Conservation (phyloP, 805 yeast species). For the Candida mattraensis region DNA sequence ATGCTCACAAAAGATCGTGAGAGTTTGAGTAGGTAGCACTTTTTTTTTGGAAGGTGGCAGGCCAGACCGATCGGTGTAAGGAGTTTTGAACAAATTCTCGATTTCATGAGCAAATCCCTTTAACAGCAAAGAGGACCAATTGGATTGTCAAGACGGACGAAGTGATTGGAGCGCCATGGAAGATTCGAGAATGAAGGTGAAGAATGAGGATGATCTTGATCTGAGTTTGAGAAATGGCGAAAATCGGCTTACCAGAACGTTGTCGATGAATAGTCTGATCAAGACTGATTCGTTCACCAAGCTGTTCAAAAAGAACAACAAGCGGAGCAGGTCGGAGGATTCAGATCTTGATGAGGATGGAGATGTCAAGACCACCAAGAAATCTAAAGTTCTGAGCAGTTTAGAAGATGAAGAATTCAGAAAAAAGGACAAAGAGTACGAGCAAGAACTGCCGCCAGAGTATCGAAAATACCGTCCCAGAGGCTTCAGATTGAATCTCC, state of each 20-base stretch:
- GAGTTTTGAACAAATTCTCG: too few relatives aligned
- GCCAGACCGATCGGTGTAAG: constrained; percentile 2
- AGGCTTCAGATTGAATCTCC: constrained; percentile 76
- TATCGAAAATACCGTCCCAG: constrained; percentile 75
- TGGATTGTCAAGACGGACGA: constrained; percentile 1
- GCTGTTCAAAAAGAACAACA: constrained; percentile 21
- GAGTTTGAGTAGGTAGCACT: too few relatives aligned
- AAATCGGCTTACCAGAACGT: constrained; percentile 11
- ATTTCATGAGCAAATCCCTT: too few relatives aligned
- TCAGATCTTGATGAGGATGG: constrained; percentile 4
- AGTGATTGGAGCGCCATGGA: not conserved
- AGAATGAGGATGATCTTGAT: too few relatives aligned
- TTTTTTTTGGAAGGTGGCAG: constrained; percentile 7
- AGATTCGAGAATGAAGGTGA: too few relatives aligned
- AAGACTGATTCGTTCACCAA: constrained; percentile 24
- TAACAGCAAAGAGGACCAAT: too few relatives aligned
- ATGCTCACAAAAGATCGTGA: too few relatives aligned
- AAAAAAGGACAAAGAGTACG: constrained; percentile 58
- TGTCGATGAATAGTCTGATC: constrained; percentile 20
- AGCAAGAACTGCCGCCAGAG: constrained; percentile 64
- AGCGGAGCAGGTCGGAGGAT: constrained; percentile 15
- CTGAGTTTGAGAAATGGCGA: constrained; percentile 9
- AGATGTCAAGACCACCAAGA: constrained; percentile 15
- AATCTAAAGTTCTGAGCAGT: constrained; percentile 15
- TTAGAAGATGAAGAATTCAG: constrained; percentile 25